Base-by-base conservation (phyloP, 306 rosid genomes). In the Aeschynomene evenia region DNA sequence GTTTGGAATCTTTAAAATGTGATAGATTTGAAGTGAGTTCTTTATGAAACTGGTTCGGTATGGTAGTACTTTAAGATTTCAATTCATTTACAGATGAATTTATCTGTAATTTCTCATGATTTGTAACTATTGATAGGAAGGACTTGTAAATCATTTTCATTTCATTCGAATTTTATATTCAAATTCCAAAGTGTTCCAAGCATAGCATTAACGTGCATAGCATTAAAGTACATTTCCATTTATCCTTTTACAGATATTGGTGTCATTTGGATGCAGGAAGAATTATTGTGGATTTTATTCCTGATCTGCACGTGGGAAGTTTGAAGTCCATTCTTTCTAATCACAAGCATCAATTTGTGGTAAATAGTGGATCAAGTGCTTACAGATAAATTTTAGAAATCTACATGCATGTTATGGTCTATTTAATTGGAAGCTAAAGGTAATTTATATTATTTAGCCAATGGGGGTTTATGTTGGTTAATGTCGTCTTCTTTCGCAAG, bases 281-380 rank as follows among this genome's bases (percentile, higher is more conserved):
- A 33, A 83, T 93, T 72, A 33, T 68, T 65, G 87, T 93, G 69
- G 97, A 93, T 83, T 93, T 90, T 77, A 39, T 80, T 33, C 97
- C 97, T 36, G 90, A 90, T 77, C 75, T 86, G 82, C 87, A 86
- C 82, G 72, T 82, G n/a, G 94, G 83, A 33, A 81, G 74, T 71
- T 78, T 88, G 73, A 86, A 86, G 78, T 82, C 91, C 54, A 68
- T 85, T 58, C 90, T 93, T 70, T 75, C 72, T 58, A 77, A 53
- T 45, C 97, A 93, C 84, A 93, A 93, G 84, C 73, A 53, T 50
- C 83, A 78, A 53, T 93, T 79, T 82, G 84, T 78, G 81, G 97
- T 93, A 86, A 74, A 23, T 66, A 56, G 54, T 77, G 49, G 51
- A 46, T 75, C 66, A 61, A 9, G 12, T 21, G 22, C 74, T 65